Percentiles rank a stretch among this genome's conserved stretches.
phyloP scores from a whole-genome alignment of 2,329 filamentous ascomycete species.

The Aureobasidium pullulans region DNA sequence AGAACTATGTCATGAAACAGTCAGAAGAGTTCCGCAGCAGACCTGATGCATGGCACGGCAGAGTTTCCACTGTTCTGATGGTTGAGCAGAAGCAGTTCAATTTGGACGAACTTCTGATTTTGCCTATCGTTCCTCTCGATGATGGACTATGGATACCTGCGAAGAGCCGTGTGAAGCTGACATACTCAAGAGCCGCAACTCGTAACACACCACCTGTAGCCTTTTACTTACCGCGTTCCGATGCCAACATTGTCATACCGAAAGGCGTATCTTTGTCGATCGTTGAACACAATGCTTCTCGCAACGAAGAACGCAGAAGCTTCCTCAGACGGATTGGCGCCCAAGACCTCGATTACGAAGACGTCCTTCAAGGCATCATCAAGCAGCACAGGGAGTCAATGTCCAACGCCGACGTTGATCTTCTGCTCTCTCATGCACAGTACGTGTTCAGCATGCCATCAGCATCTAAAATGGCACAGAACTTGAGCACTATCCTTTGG shows the following conservation, averaged over 20 bases:
- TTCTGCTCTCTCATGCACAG: neutral
- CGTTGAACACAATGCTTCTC: slow-evolving; percentile 4
- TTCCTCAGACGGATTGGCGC: neutral
- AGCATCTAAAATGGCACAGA: neutral
- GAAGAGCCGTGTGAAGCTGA: neutral
- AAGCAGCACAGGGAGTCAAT: neutral
- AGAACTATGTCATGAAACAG: neutral
- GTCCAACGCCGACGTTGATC: neutral
- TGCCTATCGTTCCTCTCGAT: slow-evolving; percentile 13
- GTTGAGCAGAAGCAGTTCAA: neutral
- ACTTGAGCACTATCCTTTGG: neutral
- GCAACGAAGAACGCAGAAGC: neutral
- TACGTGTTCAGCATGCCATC: neutral
- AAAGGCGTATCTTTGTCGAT: slow-evolving; percentile 14
- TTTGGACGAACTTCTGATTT: neutral
- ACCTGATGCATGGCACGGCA: slow-evolving; percentile 12
- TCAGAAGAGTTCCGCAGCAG: neutral
- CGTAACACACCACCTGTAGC: neutral
- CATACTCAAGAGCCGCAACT: neutral
- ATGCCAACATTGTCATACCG: slow-evolving; percentile 6
- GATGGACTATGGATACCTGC: slow-evolving; percentile 12
- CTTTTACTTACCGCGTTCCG: slow-evolving; percentile 14
- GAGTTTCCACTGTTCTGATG: slow-evolving; percentile 4
- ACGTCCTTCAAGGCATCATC: neutral
- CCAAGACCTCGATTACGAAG: neutral